Base-by-base conservation (phyloP, 1,139 yeast genomes). In the Taphrina flavorubra region DNA sequence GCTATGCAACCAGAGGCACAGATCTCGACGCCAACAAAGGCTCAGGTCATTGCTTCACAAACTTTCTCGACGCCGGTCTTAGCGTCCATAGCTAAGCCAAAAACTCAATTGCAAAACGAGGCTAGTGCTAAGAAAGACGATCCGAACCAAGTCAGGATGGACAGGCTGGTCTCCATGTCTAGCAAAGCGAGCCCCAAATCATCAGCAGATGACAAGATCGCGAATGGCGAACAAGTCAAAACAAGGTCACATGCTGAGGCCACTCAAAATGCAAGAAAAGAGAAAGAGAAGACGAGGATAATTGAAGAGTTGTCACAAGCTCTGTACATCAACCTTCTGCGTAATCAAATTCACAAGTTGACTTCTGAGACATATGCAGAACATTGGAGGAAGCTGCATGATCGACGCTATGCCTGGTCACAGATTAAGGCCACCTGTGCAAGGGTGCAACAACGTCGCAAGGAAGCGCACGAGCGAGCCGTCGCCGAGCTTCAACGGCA, bases 251-350 rank as follows among this genome's bases (percentile, higher is more conserved):
- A 39, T 39, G 14, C 14, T 6, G 42, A 39, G 3, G 47, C 47
- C 3, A 13, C 18, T n/a, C 13, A 44, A 44, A 16, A 44, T n/a
- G 18, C 18, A 14, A 16, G 16, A n/a, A 44, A 6, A 44, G 47
- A 44, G 4, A 16, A 13, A 44, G 47, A 44, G 6, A 8, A 10
- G 6, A 13, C 47, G 2, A 49, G 36, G 2, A 20, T 49, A 1
- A 49, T 49, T n/a, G 42, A 49, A 36, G 56, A 40, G 2, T 14
- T 53, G 13, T 46, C 67, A 18, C 47, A 37, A 16, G 67, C 55
- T 39, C 56, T 63, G 1, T 53, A 31, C 37, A 49, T n/a, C 14
- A 58, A 55, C 31, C 46, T 63, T 5, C 25, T 63, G 13, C 61
- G 61, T 10, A 44, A 63, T 20, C 61, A 63, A 20, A 11, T 55